Base-by-base conservation (phyloP, 2,329 filamentous ascomycete genomes). In the Alternaria triticimaculans region DNA sequence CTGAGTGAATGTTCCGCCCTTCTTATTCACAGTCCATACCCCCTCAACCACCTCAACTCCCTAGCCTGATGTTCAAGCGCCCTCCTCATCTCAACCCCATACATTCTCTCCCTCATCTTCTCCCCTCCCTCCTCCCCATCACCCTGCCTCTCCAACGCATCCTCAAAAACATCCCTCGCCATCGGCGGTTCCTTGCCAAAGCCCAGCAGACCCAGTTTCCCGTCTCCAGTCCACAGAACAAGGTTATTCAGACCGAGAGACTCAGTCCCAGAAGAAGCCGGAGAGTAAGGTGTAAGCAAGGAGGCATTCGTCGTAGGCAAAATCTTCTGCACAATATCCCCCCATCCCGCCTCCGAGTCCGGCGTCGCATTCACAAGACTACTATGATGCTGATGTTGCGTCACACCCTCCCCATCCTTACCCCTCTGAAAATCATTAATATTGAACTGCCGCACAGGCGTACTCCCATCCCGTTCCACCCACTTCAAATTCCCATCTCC, bases 151-250 rank as follows among this genome's bases (percentile, higher is more conserved):
- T 77, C 78, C 12, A 76, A 71, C 26, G 70, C 71, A 57, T 79
- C 78, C 6, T 78, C 75, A 44, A 76, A 78, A 5, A 77, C 68
- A 25, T 76, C 73, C 10, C 55, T 65, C 30, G 68, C 65, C 67
- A 81, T 76, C 60, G 71, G 60, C 55, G 71, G 51, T 4, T 67
- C 58, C 20, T 72, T 67, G 6, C 84, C 82, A 69, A 85, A 84
- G 0, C 81, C 80, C 14, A 96, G 79, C 62, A 96, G 83, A 0
- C 93, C 94, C 50, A 97, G 82, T 67, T 89, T 90, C 62, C 84
- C 83, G 44, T 97, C 93, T 18, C 93, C 94, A 0, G 94, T 97
- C 94, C 94, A 97, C 50, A 97, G 84, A 5, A 97, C 79, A 12
- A 97, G 80, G 71, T 95, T 90, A 72, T 93, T 89, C 43, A 80